phyloP scores from a whole-genome alignment of 2,329 filamentous ascomycete genomes.

The Neofusicoccum sp. region DNA sequence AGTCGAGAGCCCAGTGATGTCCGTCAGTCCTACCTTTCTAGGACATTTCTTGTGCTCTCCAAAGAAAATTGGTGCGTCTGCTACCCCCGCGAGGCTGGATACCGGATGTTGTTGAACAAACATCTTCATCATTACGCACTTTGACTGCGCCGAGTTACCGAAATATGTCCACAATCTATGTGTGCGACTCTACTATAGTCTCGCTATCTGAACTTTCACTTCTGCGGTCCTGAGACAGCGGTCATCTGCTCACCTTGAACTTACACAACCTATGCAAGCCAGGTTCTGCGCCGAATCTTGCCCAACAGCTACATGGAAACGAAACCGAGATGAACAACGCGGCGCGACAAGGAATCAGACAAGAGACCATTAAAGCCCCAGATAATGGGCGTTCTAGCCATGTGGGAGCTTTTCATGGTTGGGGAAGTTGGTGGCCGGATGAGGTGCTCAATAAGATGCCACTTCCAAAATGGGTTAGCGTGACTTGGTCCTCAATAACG shows the following conservation, averaged over 20 bases:
- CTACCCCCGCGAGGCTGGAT: neutral
- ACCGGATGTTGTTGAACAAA: neutral
- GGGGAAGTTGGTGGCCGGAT: constrained; percentile 22
- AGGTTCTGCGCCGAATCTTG: no score
- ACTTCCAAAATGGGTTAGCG: neutral
- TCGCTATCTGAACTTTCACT: no score
- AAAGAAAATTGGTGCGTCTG: no score
- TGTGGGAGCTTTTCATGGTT: neutral
- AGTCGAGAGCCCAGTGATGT: neutral
- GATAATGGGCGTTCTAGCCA: neutral
- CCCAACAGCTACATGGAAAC: no score
- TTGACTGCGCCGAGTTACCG: neutral
- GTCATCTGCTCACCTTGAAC: no score
- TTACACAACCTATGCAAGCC: no score
- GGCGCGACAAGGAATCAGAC: neutral
- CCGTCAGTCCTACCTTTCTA: neutral
- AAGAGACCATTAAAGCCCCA: neutral
- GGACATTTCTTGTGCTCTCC: neutral
- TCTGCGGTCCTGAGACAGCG: no score
- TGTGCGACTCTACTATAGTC: no score
- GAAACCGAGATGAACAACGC: neutral
- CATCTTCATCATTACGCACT: neutral
- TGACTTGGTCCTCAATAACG: neutral
- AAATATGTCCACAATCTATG: neutral
- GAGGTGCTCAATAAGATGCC: constrained; percentile 28